A percentile compares a stretch with the other conserved stretches of the same genome.
phyloP scores from a whole-genome alignment of 345 rosid species.

The Litchi chinensis region DNA sequence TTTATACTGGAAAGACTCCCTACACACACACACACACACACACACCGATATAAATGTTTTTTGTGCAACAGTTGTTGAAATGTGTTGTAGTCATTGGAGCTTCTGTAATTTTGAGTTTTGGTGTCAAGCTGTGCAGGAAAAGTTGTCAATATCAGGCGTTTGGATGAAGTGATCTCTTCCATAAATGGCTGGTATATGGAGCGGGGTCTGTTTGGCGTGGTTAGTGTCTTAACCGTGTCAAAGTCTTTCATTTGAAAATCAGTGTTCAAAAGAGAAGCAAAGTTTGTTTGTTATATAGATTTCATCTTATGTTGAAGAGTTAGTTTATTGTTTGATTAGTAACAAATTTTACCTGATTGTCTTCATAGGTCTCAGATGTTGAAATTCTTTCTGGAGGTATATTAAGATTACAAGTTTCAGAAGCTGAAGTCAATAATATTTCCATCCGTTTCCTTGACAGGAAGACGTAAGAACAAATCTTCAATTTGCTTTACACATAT shows the following conservation, averaged over 20 bases:
- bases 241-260: neutral
- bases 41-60: neutral
- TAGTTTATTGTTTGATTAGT: conserved; percentile 2
- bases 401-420: conserved; percentile 84
- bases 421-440: conserved; percentile 91
- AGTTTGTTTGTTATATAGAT: neutral
- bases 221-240: conserved; percentile 34
- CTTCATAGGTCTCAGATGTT: conserved; percentile 72
- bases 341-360: neutral
- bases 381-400: conserved; percentile 96
- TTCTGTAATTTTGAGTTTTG: conserved; percentile 50
- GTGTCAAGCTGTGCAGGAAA: conserved; percentile 92
- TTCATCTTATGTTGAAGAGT: neutral
- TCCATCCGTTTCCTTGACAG: conserved; percentile 86
- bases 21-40: too few relatives aligned
- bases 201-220: conserved; percentile 94
- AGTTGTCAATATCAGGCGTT: conserved; percentile 78
- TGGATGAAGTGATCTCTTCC: conserved; percentile 86
- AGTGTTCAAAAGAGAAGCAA: neutral
- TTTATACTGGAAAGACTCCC: too few relatives aligned
- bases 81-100: conserved; percentile 23
- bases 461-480: conserved; percentile 70
- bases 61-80: conserved; percentile 18
- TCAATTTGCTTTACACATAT: conserved; percentile 17
- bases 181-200: conserved; percentile 96